Evolutionary conservation across 176 grass and related monocot species (phyloP), one percentile per base, ranked within the genome.

Genomic region (Aegilops umbellulata): DNA sequence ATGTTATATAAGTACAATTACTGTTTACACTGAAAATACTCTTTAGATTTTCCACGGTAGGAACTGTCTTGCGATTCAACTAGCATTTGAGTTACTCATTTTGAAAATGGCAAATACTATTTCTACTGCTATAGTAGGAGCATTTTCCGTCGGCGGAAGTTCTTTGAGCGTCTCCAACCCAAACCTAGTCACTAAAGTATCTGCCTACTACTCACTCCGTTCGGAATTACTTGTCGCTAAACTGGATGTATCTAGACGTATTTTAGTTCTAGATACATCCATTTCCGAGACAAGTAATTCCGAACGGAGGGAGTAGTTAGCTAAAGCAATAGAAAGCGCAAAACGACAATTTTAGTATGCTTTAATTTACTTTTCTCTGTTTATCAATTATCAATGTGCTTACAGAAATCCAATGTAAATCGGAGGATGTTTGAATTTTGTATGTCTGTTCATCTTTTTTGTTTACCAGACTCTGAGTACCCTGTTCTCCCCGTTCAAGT

Each of bases 401-500:
- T 24, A 62, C 23, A 62, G n/a, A 62, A 24, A 62, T 62, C 60
- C 9, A 62, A 5, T 22, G n/a, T 49, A 29, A 75, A 75, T 42
- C 1, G 15, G 72, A 49, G 14, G 41, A 17, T 74, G 12, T 49
- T 74, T 8, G 14, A 15, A 14, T 30, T 26, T 30, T 29, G 13
- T 75, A 74, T 74, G 73, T 12, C 44, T 20, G 6, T 76, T 17
- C 8, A 22, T 76, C 47, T 2, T 11, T 31, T 19, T 30, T 76
- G 26, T 76, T 53, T 53, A 53, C 46, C 73, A 76, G 73, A 75
- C 42, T 16, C 14, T 19, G 72, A 7, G 15, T 76, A 53, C 49
- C 69, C 69, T 42, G 69, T 72, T 44, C 69, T 72, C 36, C 73
- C 44, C 31, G 46, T 53, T 76, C 73, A 76, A 76, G 44, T 20